Evolutionary conservation across 2,329 filamentous ascomycete genomes (phyloP), one percentile per base, ranked within the genome.

Genomic region (Sporothrix brasiliensis): DNA sequence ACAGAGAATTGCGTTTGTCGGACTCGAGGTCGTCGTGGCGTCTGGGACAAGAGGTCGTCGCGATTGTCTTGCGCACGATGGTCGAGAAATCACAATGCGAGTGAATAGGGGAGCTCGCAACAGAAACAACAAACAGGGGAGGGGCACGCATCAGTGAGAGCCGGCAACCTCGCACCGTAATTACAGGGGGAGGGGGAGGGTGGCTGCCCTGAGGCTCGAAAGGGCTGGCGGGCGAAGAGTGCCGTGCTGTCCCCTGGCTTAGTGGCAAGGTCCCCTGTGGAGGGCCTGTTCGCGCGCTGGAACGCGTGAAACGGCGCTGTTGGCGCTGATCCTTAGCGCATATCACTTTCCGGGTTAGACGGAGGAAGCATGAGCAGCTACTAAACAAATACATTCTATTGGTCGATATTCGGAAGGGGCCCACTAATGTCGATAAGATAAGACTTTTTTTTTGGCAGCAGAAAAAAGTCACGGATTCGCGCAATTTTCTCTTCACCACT

Each of bases 341-440:
- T 65, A 65, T 69, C 27, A 2, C 27, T 69, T 71, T 69, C 66
- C 70, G 66, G 41, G 63, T 39, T 41, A 39, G 27, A 41, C 34
- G 27, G 24, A 49, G n/a, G 41, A 49, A 49, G n/a, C 21, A 30
- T 24, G 41, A 9, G n/a, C 39, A 14, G 21, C 60, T 7, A 14
- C 1, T 6, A 50, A 49, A n/a, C 2, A 2, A n/a, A 14, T 16
- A 21, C 14, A 4, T 50, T 65, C 6, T 11, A 66, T 66, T 66
- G 61, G 61, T 16, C 16, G 14, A 11, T 5, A 27, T 2, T 10
- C n/a, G 2, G 2, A 27, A 2, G 30, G 60, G 49, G 34, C 39
- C 67, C 34, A 63, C 34, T n/a, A 14, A n/a, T 21, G 16, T 1
- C 41, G 73, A 74, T 74, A 74, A 75, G 73, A 74, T 73, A 74